Evolutionary conservation across 2,329 filamentous ascomycete species (phyloP).

Genomic region (Curvularia sp.): DNA sequence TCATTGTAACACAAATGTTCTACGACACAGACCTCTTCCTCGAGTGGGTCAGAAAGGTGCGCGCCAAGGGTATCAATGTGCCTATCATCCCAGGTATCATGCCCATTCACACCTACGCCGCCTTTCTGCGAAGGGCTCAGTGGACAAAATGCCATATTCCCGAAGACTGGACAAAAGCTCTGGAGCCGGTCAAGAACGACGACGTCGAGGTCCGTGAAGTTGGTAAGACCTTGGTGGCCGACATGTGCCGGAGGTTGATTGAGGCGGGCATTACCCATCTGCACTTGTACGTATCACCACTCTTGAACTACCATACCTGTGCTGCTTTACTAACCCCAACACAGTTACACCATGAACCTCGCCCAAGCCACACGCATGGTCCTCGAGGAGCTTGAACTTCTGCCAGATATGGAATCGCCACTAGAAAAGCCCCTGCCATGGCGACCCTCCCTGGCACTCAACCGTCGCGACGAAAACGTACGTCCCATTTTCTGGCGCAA

Average conservation of each 20-base stretch:
- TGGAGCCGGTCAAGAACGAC: constrained; percentile 96
- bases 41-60: constrained; percentile 85
- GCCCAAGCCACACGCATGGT: constrained; percentile 94
- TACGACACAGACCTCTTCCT: constrained; percentile 97
- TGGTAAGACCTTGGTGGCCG: constrained; percentile 83
- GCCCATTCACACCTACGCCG: constrained; percentile 93
- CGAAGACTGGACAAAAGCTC: constrained; percentile 75
- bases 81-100: constrained; percentile 89
- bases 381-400: constrained; percentile 84
- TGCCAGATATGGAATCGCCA: constrained; percentile 78
- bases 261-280: constrained; percentile 83
- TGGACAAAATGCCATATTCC: constrained; percentile 91
- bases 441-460: constrained; percentile 90
- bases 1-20: constrained; percentile 99
- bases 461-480: constrained; percentile 90
- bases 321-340: constrained; percentile 14
- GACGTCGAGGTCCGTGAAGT: constrained; percentile 90
- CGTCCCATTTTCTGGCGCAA: constrained; percentile 99
- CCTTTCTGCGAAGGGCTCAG: constrained; percentile 86
- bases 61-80: constrained; percentile 80
- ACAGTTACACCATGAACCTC: constrained; percentile 94
- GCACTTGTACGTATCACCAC: constrained; percentile 73
- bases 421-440: constrained; percentile 91
- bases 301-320: neutral
- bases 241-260: constrained; percentile 88